Percentiles rank a stretch among this genome's conserved stretches.
phyloP scores from a whole-genome alignment of 1,284 basidiomycete genomes.

The Apiotrichum porosum region DNA sequence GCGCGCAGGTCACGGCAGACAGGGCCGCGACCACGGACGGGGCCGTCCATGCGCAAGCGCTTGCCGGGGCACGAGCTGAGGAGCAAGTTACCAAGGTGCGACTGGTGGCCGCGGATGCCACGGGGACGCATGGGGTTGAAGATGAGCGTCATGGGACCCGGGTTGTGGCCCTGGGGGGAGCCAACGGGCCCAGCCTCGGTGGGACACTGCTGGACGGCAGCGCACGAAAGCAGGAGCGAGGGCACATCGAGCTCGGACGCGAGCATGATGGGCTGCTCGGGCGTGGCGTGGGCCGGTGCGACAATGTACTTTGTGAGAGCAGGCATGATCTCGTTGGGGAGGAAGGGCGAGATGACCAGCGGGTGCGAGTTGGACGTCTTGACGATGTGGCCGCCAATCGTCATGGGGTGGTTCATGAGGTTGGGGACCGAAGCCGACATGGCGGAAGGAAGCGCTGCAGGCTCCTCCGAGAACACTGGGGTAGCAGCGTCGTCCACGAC shows the following conservation, averaged over 20 bases:
- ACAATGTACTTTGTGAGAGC: slow-evolving; percentile 32
- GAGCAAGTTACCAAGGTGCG: slow-evolving; percentile 74
- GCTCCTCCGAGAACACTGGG: slow-evolving; percentile 10
- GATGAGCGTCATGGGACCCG: slow-evolving; percentile 11
- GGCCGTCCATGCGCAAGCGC: slow-evolving; percentile 81
- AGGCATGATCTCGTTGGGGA: slow-evolving; percentile 32
- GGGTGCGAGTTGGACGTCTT: slow-evolving; percentile 80
- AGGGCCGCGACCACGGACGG: slow-evolving; percentile 70
- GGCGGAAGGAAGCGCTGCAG: slow-evolving; percentile 10
- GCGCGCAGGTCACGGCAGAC: slow-evolving; percentile 76
- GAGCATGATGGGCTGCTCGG: slow-evolving; percentile 21
- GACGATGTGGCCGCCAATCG: slow-evolving; percentile 29
- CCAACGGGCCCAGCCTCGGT: slow-evolving; percentile 13
- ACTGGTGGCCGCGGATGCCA: slow-evolving; percentile 18
- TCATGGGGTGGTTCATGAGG: slow-evolving; percentile 23
- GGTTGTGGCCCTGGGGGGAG: slow-evolving; percentile 2
- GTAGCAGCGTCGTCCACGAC: slow-evolving; percentile 24
- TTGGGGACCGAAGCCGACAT: slow-evolving; percentile 32
- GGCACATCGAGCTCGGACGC: slow-evolving; percentile 39
- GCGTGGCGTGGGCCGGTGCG: slow-evolving; percentile 13
- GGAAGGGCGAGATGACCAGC: slow-evolving; percentile 62
- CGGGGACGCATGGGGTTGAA: slow-evolving; percentile 11
- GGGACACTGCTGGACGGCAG: slow-evolving; percentile 42
- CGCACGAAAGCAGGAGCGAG: slow-evolving; percentile 56
- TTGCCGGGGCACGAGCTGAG: slow-evolving; percentile 94